Evolutionary conservation across 495 filamentous ascomycete species (phyloP).

Genomic region (Aspergillus ellipticus): DNA sequence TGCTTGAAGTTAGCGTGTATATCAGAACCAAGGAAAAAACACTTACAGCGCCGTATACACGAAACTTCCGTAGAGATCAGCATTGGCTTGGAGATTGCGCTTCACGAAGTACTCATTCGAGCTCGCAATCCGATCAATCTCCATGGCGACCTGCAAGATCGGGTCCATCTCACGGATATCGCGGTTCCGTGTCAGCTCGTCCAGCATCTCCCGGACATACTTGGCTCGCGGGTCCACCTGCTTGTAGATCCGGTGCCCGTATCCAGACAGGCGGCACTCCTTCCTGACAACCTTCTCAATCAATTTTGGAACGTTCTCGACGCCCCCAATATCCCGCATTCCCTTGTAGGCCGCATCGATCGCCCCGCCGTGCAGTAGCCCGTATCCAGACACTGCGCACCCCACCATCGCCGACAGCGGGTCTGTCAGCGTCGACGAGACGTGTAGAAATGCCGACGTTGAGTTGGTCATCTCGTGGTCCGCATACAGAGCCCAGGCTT

Average conservation of each 20-base stretch:
- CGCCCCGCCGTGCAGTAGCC: slow-evolving; percentile 51
- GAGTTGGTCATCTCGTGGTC: slow-evolving; percentile 55
- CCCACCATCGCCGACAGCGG: slow-evolving; percentile 38
- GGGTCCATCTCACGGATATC: slow-evolving; percentile 33
- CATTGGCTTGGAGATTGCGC: slow-evolving; percentile 49
- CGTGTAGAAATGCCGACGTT: slow-evolving; percentile 48
- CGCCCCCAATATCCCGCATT: slow-evolving; percentile 37
- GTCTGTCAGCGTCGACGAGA: slow-evolving; percentile 47
- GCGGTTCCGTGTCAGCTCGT: slow-evolving; percentile 13
- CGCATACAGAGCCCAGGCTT: slow-evolving; percentile 32
- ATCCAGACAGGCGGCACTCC: slow-evolving; percentile 49
- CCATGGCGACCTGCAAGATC: slow-evolving; percentile 43
- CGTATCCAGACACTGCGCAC: slow-evolving; percentile 38
- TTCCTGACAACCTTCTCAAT: slow-evolving; percentile 45
- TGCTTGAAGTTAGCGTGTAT: not conserved
- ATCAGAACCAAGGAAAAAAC: not conserved
- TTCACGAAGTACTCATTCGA: slow-evolving; percentile 46
- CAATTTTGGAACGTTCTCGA: slow-evolving; percentile 39
- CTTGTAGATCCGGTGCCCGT: slow-evolving; percentile 53
- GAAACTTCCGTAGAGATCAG: slow-evolving; percentile 50
- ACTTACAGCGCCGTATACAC: slow-evolving; percentile 47
- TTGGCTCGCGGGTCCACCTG: slow-evolving; percentile 44
- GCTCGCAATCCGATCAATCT: slow-evolving; percentile 45
- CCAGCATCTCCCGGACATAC: slow-evolving; percentile 38
- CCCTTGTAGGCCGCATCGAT: slow-evolving; percentile 48